These are phyloP conservation scores for Flagelloscypha sp. DNA, from an alignment of 768 basidiomycete species.

Conservation along the genomic window DNA sequence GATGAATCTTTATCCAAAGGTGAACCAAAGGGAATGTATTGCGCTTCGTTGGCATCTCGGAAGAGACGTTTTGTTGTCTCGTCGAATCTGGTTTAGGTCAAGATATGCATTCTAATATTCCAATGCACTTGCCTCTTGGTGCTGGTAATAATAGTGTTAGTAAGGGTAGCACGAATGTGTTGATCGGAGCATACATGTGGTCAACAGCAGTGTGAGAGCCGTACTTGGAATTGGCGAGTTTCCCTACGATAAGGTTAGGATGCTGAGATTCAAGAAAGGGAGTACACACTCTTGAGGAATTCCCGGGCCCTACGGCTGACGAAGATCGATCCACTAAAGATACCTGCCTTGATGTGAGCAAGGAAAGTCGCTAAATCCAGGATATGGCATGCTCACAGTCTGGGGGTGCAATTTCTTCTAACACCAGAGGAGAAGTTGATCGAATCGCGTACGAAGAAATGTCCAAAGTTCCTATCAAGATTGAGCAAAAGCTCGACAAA, in stretches of 20 bases:
- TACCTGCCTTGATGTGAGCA: conserved; percentile 33
- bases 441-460: conserved; percentile 75
- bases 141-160: too few species aligned
- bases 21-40: conserved; percentile 71
- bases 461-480: conserved; percentile 74
- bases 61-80: conserved; percentile 79
- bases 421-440: conserved; percentile 59
- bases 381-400: conserved; percentile 42
- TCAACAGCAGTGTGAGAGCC: conserved; percentile 64
- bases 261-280: conserved; percentile 1
- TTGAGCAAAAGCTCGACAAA: too few species aligned
- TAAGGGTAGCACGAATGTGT: too few species aligned
- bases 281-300: conserved; percentile 54
- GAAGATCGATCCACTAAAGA: conserved; percentile 79
- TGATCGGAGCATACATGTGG: conserved; percentile 29
- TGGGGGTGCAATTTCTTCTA: conserved; percentile 78
- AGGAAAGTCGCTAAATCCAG: conserved; percentile 1
- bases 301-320: conserved; percentile 67
- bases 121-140: too few species aligned
- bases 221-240: conserved; percentile 66
- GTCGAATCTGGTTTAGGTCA: too few species aligned
- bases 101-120: too few species aligned
- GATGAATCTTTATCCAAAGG: conserved; percentile 64
- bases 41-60: conserved; percentile 55
- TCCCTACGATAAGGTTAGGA: conserved; percentile 35